Base-by-base conservation (phyloP, 352 stramenopile genomes). In the Pythium biforme region DNA sequence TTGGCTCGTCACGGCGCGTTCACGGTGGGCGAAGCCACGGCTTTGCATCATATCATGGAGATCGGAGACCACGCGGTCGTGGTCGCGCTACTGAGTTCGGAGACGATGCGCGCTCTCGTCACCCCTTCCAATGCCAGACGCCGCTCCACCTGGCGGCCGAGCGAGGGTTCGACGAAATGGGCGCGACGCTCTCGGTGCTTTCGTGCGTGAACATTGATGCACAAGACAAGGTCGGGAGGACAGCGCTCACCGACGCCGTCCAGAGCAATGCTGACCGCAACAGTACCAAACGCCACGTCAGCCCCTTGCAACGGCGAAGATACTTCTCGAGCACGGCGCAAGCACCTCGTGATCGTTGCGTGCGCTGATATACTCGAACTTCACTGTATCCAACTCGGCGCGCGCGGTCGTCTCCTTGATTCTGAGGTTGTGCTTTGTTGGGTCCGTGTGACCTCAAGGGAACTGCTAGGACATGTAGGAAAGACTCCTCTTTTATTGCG, bases 201-300 rank as follows among this genome's bases (percentile, higher is more conserved):
- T 29, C 33, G 22, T 63, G 33, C 4, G 6, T 63, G 4, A 46
- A 63, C 34, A 43, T 63, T 8, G 56, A 63, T 17, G 56, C 56
- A 2, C 15, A 11, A 0, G 37, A 56, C 33, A 1, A 27, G 1
- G 19, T 55, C 0, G 56, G 46, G 5, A 22, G 41, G 17, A 56
- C 56, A n/a, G 14, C 56, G 1, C 46, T 63, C 17, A 49, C n/a
- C 22, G 29, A 23, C 25, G 56, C 56, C 12, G 47, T 50, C 3
- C n/a, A 26, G 20, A 9, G 31, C 41, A 0, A 2, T 17, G 11
- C 19, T 29, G 17, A 15, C 23, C 19, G 25, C 29, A 19, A 23
- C 27, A 26, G 22, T 37, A 12, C n/a, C 4, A 2, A 27, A 1
- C 37, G 27, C 34, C 22, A 7, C 39, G 52, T 47, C 8, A 23